Evolutionary conservation across 169 alveolate genomes (phyloP), one percentile per base, ranked within the genome.

Genomic region (Plasmodium coatneyi): DNA sequence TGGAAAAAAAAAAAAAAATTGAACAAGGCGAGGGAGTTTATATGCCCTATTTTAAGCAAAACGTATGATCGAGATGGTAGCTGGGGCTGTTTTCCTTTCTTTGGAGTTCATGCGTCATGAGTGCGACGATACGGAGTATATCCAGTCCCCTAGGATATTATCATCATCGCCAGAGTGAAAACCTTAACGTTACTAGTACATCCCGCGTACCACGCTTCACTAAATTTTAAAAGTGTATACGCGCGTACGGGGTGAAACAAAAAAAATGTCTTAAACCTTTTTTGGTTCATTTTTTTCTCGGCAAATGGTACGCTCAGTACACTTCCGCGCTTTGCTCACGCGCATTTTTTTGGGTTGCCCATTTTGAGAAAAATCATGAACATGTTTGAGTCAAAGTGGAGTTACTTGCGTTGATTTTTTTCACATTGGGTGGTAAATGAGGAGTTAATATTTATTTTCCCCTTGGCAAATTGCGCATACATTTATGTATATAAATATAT

Each of bases 91-190:
- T 39, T 74, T 84, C 39, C 60, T 46, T 54, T 12, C 56, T 80
- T 60, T 34, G 54, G 54, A 74, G 80, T 39, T 79, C 79, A 87
- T 87, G 93, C 93, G 93, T 79, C 81, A 7, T 28, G 71, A 87
- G 93, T 87, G 93, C 93, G 93, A 87, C 82, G 89, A 87, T 80
- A 72, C 93, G 34, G 32, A 41, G 28, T 54, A 25, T 16, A 19
- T 49, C 60, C 60, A 49, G 19, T 49, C 60, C 60, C 60, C 60
- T 49, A 14, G 60, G 60, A n/a, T 10, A 28, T 66, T n/a, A 66
- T 60, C 34, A 60, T 66, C 14, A 10, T 22, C 74, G 72, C 43
- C 41, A 70, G 41, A 70, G 78, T 71, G 36, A 70, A 70, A 16
- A 52, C 22, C 41, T 81, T 28, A n/a, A 36, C 52, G 25, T 52